Percentiles rank a stretch among this genome's conserved stretches.
Evolutionary conservation across 352 stramenopile species (phyloP).

Genomic region (Phytophthora foliorum): DNA sequence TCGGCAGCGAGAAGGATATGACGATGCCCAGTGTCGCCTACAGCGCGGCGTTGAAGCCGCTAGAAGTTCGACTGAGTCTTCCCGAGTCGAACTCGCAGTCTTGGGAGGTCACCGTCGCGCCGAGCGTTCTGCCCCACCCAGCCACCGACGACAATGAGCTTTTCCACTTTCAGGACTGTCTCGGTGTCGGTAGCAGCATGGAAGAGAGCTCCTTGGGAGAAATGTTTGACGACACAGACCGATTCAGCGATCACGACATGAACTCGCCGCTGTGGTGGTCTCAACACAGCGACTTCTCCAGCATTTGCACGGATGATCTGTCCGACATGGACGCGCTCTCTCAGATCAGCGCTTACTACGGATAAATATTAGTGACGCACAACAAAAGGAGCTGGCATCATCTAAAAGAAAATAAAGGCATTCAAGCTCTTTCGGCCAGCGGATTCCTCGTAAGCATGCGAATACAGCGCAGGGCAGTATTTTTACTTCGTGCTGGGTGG

Average conservation of each 20-base stretch:
- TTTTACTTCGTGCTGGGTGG: not conserved
- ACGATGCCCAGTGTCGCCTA: slow-evolving; percentile 48
- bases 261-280: slow-evolving; percentile 48
- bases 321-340: slow-evolving; percentile 63
- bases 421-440: too few relatives aligned
- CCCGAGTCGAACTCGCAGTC: slow-evolving; percentile 24
- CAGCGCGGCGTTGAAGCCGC: slow-evolving; percentile 50
- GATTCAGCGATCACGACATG: slow-evolving; percentile 37
- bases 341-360: slow-evolving; percentile 52
- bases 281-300: slow-evolving; percentile 51
- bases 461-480: not conserved
- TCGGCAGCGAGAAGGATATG: slow-evolving; percentile 16
- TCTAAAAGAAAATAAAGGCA: not conserved
- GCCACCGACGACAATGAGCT: slow-evolving; percentile 19
- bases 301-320: slow-evolving; percentile 67
- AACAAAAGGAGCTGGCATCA: not conserved
- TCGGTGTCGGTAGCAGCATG: not conserved
- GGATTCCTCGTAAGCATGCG: too few relatives aligned
- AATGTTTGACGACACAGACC: slow-evolving; percentile 12
- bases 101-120: slow-evolving; percentile 52
- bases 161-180: slow-evolving; percentile 9
- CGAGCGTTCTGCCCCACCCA: slow-evolving; percentile 37
- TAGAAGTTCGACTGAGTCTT: slow-evolving; percentile 65
- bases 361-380: slow-evolving; percentile 4
- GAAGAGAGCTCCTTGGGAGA: slow-evolving; percentile 12